These are phyloP conservation scores for Phoma herbarum DNA, from an alignment of 2,329 filamentous ascomycete genomes.

Conservation along the genomic window DNA sequence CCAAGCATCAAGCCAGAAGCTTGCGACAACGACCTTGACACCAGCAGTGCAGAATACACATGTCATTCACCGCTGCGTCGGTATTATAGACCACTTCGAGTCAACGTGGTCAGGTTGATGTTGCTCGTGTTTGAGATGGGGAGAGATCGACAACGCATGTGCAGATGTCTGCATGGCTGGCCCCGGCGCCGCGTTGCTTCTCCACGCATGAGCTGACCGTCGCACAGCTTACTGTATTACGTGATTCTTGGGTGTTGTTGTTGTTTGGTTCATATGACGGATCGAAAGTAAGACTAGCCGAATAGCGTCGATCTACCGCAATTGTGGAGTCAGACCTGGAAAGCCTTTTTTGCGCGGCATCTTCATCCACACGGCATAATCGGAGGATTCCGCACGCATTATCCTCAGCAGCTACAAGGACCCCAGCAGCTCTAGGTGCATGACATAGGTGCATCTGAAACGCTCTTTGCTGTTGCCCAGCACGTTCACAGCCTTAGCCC, in stretches of 20 bases:
- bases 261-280: constrained; percentile 10
- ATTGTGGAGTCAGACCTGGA: constrained; percentile 18
- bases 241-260: not conserved
- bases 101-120: not conserved
- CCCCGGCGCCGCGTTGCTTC: not conserved
- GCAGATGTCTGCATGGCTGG: constrained; percentile 1
- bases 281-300: not conserved
- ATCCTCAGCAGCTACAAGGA: constrained; percentile 8
- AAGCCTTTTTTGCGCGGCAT: constrained; percentile 16
- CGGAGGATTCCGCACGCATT: constrained; percentile 10
- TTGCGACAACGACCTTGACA: not conserved
- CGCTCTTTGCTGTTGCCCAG: constrained; percentile 18
- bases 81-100: not conserved
- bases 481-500: constrained; percentile 24
- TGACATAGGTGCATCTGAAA: constrained; percentile 22
- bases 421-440: constrained; percentile 12
- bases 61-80: constrained; percentile 1
- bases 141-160: constrained; percentile 18
- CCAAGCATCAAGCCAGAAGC: constrained; percentile 20
- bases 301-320: constrained; percentile 18
- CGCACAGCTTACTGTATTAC: constrained; percentile 2
- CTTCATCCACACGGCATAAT: constrained; percentile 18
- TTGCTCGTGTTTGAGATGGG: constrained; percentile 17
- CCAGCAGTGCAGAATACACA: not conserved
- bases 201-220: constrained; percentile 12